phyloP scores from a whole-genome alignment of 2,329 filamentous ascomycete genomes.

The Coniochaeta hoffmannii region DNA sequence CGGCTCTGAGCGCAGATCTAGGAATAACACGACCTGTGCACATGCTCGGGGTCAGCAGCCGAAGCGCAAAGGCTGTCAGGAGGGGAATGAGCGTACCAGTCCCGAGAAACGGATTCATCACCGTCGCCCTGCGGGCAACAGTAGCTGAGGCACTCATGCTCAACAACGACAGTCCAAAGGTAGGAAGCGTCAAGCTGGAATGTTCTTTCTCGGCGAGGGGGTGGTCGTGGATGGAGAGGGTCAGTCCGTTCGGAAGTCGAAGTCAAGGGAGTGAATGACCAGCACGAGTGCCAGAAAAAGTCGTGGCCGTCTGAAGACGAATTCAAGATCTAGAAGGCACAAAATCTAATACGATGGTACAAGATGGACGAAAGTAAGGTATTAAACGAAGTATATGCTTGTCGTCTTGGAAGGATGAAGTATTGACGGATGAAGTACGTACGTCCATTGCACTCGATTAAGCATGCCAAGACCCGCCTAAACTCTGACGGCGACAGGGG shows the following conservation, averaged over 20 bases:
- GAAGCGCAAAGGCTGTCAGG: constrained; percentile 4
- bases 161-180: not conserved
- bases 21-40: constrained; percentile 35
- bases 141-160: constrained; percentile 50
- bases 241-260: not conserved
- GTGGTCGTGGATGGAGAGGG: not conserved
- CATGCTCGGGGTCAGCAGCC: constrained; percentile 1
- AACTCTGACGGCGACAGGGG: not conserved
- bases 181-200: not conserved
- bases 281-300: not conserved
- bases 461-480: not conserved
- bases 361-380: not conserved
- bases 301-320: not conserved
- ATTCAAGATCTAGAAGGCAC: not conserved
- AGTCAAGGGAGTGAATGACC: not conserved
- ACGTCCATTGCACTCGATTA: not conserved
- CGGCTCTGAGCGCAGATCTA: constrained; percentile 36
- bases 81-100: constrained; percentile 28
- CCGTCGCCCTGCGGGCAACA: constrained; percentile 46
- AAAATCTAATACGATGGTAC: not conserved
- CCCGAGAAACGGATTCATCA: constrained; percentile 44
- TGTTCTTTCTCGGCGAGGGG: not conserved
- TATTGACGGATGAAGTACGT: not conserved
- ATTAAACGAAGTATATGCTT: not conserved
- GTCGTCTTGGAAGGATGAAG: not conserved